Evolutionary conservation across 176 grass and related monocot species (phyloP).

Genomic region (Zizania latifolia): DNA sequence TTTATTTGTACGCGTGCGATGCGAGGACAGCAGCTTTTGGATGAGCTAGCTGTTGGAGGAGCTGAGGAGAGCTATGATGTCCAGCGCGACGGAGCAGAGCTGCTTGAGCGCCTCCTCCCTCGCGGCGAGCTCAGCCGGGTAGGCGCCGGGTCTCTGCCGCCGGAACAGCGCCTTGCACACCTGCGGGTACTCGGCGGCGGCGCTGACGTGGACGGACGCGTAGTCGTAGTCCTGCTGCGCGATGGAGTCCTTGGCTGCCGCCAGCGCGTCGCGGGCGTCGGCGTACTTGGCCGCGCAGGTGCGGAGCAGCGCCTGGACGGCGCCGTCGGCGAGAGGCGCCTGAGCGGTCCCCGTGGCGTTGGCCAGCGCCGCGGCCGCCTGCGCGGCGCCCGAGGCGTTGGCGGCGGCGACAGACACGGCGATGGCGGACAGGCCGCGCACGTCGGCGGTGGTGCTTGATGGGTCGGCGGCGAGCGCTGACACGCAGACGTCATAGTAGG

Average conservation of each 20-base stretch:
- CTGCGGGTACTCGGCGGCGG: slow-evolving; percentile 76
- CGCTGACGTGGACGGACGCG: slow-evolving; percentile 68
- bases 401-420: slow-evolving; percentile 45
- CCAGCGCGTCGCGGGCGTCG: slow-evolving; percentile 49
- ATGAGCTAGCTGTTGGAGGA: too few relatives aligned
- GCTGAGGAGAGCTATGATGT: slow-evolving; percentile 63
- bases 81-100: slow-evolving; percentile 71
- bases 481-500: slow-evolving; percentile 78
- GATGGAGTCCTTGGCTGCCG: slow-evolving; percentile 35
- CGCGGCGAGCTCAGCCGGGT: slow-evolving; percentile 50
- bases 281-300: slow-evolving; percentile 60
- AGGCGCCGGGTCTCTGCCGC: slow-evolving; percentile 31
- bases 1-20: neutral
- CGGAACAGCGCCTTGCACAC: slow-evolving; percentile 66
- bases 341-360: neutral
- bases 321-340: neutral
- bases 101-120: slow-evolving; percentile 49
- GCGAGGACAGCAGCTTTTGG: neutral
- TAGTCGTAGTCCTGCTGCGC: slow-evolving; percentile 54
- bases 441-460: slow-evolving; percentile 52
- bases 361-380: slow-evolving; percentile 37
- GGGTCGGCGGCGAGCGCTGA: slow-evolving; percentile 59
- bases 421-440: slow-evolving; percentile 61
- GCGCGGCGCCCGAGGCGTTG: slow-evolving; percentile 53
- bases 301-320: slow-evolving; percentile 39